Base-by-base conservation (phyloP, 495 filamentous ascomycete species). In the Aspergillus funiculosus region DNA sequence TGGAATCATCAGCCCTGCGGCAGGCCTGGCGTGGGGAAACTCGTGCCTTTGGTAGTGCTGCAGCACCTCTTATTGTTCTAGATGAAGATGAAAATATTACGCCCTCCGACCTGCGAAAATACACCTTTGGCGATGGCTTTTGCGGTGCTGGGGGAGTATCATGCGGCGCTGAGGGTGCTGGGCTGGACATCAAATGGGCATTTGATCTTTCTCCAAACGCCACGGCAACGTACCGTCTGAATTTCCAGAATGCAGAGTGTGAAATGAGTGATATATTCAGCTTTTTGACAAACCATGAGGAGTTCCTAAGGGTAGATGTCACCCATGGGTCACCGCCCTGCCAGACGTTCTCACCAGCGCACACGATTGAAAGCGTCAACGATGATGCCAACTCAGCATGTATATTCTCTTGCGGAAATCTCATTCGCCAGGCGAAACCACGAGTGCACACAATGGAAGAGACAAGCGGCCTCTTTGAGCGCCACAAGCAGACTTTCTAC, bases 311-410 rank as follows among this genome's bases (percentile, higher is more conserved):
- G 17, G 76, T 87, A 0, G 89, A 95, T 52, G 68, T 94, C 14
- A 67, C 85, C 2, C 90, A 96, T 43, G 60, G 91, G 0, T 92
- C 86, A 0, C 87, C 88, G 0, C 90, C 91, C 0, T 97, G 91
- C 39, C 86, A 92, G 48, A 78, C 77, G 5, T 95, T 83, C 62
- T 94, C 86, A 0, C 79, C 81, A 0, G 86, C 85, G 0, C 86
- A 95, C 45, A 91, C 86, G 0, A 61, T 73, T 2, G 51, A 69
- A 0, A 77, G 79, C 1, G 66, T 72, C 7, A 72, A 86, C 27
- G 89, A 94, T 36, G 87, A 90, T 2, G 68, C 61, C 5, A 95
- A 95, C 44, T 79, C 77, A 0, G 82, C 83, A 0, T 77, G 82
- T 0, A 64, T 91, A 0, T 89, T 84, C 52, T 79, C 79, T 0